These are phyloP conservation scores for Axilococcus clingmanii DNA, from an alignment of 139 green algal genomes.

Conservation along the genomic window DNA sequence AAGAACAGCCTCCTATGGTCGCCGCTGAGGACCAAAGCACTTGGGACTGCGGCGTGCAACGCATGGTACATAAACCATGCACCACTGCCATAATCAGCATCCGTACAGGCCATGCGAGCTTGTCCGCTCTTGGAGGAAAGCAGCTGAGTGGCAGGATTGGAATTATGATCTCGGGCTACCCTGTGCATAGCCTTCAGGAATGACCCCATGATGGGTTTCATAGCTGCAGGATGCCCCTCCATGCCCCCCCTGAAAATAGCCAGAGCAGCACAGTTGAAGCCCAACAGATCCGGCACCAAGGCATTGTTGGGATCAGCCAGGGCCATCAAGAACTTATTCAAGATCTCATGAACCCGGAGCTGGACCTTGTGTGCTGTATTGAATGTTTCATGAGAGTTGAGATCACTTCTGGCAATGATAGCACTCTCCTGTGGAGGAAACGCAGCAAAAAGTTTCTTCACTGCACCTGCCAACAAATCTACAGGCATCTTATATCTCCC, in stretches of 20 bases:
- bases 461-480: conserved; percentile 14
- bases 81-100: conserved; percentile 58
- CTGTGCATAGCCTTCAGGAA: conserved; percentile 57
- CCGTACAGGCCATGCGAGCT: conserved; percentile 1
- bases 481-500: conserved; percentile 7
- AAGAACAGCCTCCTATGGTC: conserved; percentile 76
- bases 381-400: too few relatives aligned
- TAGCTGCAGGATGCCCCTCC: conserved; percentile 23
- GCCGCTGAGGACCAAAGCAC: conserved; percentile 40
- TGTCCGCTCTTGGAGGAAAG: conserved; percentile 13
- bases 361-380: conserved; percentile 1
- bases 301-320: neutral
- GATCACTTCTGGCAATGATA: neutral
- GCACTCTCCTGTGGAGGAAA: neutral
- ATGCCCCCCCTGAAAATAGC: conserved; percentile 13
- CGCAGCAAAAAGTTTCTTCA: neutral
- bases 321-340: conserved; percentile 9
- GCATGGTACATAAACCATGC: conserved; percentile 53
- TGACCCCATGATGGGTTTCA: conserved; percentile 31
- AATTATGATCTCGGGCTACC: conserved; percentile 42
- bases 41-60: conserved; percentile 16
- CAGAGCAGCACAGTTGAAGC: conserved; percentile 18
- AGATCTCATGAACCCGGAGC: neutral
- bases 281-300: conserved; percentile 3
- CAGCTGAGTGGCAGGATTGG: conserved; percentile 17